Evolutionary conservation across 1,284 basidiomycete genomes (phyloP), one percentile per base, ranked within the genome.

Genomic region (Farysia itapuensis): DNA sequence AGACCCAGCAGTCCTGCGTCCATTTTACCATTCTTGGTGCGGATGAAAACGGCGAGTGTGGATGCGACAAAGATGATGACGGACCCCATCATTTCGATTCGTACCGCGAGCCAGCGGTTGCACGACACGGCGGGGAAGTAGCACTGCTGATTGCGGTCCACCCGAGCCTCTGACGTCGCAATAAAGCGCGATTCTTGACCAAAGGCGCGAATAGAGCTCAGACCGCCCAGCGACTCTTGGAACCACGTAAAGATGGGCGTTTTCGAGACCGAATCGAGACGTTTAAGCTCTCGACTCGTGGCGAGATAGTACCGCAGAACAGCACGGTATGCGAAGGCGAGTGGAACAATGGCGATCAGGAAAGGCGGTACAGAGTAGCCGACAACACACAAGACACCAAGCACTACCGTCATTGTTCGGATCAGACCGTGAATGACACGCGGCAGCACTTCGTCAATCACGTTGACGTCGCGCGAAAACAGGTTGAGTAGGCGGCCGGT

Each of bases 1-100:
- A 96, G 81, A n/a, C 93, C 93, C 28, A 95, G 88, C 20, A 94
- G 79, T 0, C 91, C 92, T 1, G 90, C 88, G 76, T 95, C 88
- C 28, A 95, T 78, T 23, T 72, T 85, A 5, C 84, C 83, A 33
- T 58, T 51, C 29, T 43, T 52, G 8, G 70, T 69, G 21, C 65
- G 65, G 38, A 87, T 85, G 16, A 81, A 72, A 40, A 95, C 82
- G 0, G 90, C 84, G 38, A 91, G 78, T 4, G 82, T 61, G 0
- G 87, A 86, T 0, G 87, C 85, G 9, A 85, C 80, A 43, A 92
- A 80, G 66, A 94, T 92, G 70, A 94, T 86, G 57, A 84, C 78
- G 8, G 85, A 83, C 3, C 92, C 92, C 23, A 94, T 84, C 59
- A 90, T 85, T 60, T 77, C 74, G 47, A 75, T 74, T 25, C 74